Evolutionary conservation across 805 yeast species (phyloP).

Genomic region (Nakazawaea populi): DNA sequence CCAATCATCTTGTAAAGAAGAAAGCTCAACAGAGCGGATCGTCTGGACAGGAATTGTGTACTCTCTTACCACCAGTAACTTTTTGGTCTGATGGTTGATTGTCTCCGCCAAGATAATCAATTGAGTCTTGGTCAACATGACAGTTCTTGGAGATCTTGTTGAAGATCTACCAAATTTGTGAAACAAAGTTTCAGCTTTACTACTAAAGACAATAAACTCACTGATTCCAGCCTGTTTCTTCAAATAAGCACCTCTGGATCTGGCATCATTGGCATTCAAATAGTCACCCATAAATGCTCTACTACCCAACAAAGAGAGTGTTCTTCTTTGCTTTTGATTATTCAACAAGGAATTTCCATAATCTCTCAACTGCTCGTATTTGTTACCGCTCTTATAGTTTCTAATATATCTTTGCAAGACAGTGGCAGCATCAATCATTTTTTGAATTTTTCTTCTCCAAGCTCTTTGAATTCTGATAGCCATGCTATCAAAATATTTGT

Average conservation of each 20-base stretch:
- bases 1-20: conserved; percentile 90
- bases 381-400: conserved; percentile 71
- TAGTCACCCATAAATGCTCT: conserved; percentile 95
- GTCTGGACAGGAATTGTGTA: conserved; percentile 51
- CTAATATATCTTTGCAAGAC: conserved; percentile 80
- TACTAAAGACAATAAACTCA: conserved; percentile 71
- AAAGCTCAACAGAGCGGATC: conserved; percentile 60
- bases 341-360: conserved; percentile 67
- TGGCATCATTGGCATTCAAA: conserved; percentile 75
- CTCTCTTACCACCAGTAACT: conserved; percentile 55
- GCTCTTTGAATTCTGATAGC: conserved; percentile 97
- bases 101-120: conserved; percentile 72
- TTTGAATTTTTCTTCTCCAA: conserved; percentile 77
- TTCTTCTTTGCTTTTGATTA: conserved; percentile 81
- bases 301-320: conserved; percentile 80
- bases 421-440: conserved; percentile 83
- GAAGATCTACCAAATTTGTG: conserved; percentile 94
- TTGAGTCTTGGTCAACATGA: conserved; percentile 57
- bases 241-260: conserved; percentile 67
- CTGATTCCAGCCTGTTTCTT: conserved; percentile 61
- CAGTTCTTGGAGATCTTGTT: conserved; percentile 63
- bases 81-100: conserved; percentile 47
- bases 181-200: conserved; percentile 72
- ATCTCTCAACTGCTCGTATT: conserved; percentile 80
- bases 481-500: conserved; percentile 96